Conservation (phyloP, 129 eudicot genomes). For the Flaveria trinervia region DNA sequence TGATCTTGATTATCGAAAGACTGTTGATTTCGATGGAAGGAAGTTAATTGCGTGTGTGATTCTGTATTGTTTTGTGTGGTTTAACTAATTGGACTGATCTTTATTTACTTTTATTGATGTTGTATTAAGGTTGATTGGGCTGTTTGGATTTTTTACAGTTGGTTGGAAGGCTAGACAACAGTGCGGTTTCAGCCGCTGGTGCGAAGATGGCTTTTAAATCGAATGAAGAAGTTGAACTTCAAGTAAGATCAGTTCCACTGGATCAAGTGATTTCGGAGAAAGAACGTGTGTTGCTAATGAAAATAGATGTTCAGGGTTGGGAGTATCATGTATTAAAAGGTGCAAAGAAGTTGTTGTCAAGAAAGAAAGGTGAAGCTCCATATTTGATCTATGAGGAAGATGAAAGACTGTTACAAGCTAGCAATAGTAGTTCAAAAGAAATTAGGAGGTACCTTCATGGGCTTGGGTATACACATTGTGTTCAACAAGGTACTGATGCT, state of each 20-base stretch:
- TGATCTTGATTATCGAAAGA: neutral
- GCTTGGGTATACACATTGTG: constrained; percentile 73
- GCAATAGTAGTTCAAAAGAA: constrained; percentile 53
- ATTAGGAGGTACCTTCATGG: constrained; percentile 62
- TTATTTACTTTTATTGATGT: neutral
- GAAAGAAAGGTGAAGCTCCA: constrained; percentile 82
- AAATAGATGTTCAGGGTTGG: constrained; percentile 95
- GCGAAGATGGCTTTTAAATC: constrained; percentile 93
- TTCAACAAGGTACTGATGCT: constrained; percentile 83
- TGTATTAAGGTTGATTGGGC: neutral
- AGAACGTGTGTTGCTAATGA: constrained; percentile 65
- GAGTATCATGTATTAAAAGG: constrained; percentile 88
- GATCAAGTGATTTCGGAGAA: constrained; percentile 51
- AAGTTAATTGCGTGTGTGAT: too few species aligned
- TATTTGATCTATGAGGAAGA: constrained; percentile 94
- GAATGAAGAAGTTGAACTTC: constrained; percentile 72
- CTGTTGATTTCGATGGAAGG: too few species aligned
- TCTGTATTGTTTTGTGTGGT: too few species aligned
- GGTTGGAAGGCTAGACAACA: constrained; percentile 97
- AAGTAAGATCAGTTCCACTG: constrained; percentile 69
- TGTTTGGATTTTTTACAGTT: constrained; percentile 42
- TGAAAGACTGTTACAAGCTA: constrained; percentile 54
- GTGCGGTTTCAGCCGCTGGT: constrained; percentile 89
- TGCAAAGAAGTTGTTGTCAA: constrained; percentile 61
- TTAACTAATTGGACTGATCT: too few species aligned